Base-by-base conservation (phyloP, 2,329 filamentous ascomycete genomes). In the Thielaviopsis euricoi region DNA sequence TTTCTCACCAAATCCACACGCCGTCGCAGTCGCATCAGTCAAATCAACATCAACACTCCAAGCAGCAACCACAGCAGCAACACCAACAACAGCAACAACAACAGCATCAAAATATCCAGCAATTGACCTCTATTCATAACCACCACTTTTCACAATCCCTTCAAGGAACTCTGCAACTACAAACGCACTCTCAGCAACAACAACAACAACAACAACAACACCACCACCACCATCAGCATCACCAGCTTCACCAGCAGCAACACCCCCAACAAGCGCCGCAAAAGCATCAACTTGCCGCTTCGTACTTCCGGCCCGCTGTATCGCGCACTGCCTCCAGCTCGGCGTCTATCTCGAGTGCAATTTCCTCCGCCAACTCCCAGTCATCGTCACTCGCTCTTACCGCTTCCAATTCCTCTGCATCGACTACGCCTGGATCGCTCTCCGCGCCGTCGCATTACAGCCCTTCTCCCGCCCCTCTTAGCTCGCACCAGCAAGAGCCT, bases 81-180 rank as follows among this genome's bases (percentile, higher is more conserved):
- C 52, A 37, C 6, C 55, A 55, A 1, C 53, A 53, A 49, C 55
- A 52, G 46, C 33, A 57, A 23, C 29, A 67, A 17, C 65, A 67
- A 55, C 63, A 64, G 22, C 63, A 66, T 56, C 69, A 52, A 26
- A 21, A 17, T 17, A 33, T 22, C n/a, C 53, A 59, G 25, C 37
- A 53, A 17, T 43, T n/a, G n/a, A 7, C 37, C 17, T 7, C 15
- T 15, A 5, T 10, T 10, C 13, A 43, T 15, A 40, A 21, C 6
- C 52, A 52, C 25, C 48, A 53, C 13, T 25, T 22, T 25, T 51
- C 48, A 1, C 48, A 37, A 6, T 37, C 50, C 19, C 29, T 19
- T 13, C 51, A 22, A 25, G 37, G 2, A n/a, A 43, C 17, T 43
- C 37, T 43, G 37, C 37, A 43, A 5, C 13, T 43, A n/a, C 37